Evolutionary conservation across 306 rosid species (phyloP), one percentile per base, ranked within the genome.

Genomic region (Glycine latifolia): DNA sequence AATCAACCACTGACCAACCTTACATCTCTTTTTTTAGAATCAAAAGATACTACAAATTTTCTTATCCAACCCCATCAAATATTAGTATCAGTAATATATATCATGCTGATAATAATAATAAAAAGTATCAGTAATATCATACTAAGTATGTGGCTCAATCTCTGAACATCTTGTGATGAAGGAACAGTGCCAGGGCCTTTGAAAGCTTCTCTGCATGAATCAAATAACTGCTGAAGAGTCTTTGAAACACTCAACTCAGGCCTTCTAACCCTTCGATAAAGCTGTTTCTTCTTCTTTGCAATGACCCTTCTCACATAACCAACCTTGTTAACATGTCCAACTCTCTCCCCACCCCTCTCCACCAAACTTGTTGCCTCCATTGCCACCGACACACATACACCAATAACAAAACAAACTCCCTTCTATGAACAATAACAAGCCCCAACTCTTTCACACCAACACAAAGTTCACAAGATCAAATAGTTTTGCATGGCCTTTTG

Each of bases 151-250:
- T 61, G 74, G 71, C 92, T 46, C 6, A 94, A 41, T 14, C 62
- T 84, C 3, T 83, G 85, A 39, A 92, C 98, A 82, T 87, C 74
- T 47, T 75, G 83, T 55, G 97, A 85, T 54, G 81, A 66, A 81
- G 98, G 98, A 83, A 94, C 72, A 0, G 91, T 87, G 41, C 52
- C 82, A 14, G 88, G 86, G 61, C 94, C 94, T 83, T 87, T 84
- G 89, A 94, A 94, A 35, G 89, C 87, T 4, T 88, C 78, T 11
- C 31, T 81, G 81, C 98, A 92, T 3, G 91, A 85, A 66, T 62
- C 35, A 84, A 85, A 92, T 5, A 94, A 79, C n/a, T 89, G 79
- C 59, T 86, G 91, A 80, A 94, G 91, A 3, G 82, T 73, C 77
- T 43, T 72, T 5, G 98, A 76, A 44, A 86, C 90, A 13, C 15